Base-by-base conservation (phyloP, 192 early-diverging fungal species). In the Backusella circina region DNA sequence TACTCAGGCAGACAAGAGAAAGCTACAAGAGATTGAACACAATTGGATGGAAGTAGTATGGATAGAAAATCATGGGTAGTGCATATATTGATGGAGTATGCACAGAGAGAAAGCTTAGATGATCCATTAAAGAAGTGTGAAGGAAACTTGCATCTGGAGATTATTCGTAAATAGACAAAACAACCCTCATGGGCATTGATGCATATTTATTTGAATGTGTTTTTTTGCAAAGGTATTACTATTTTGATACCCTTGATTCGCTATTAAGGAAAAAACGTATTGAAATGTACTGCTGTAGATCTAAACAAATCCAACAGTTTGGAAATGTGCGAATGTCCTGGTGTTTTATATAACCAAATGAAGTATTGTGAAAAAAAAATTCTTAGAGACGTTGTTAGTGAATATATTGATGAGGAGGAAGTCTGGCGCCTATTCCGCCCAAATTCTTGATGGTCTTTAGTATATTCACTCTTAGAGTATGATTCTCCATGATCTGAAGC, bases 351-450 rank as follows among this genome's bases (percentile, higher is more conserved):
- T 74, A 99, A 98, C 65, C 97, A 99, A 80, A 99, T 99, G 97
- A 95, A 99, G 84, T 99, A 98, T 79, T 98, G 97, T 79, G 97
- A 98, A 79, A 90, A 95, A 67, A 95, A 95, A 72, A 97, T 96
- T 0, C 82, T 98, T 4, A 86, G 86, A 74, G 94, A 97, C 74
- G 75, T 95, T 30, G 93, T 98, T 71, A 89, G 92, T 36, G 87
- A 88, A 73, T 91, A 92, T 0, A 68, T 98, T 16, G 90, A 92
- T 64, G 89, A 92, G 31, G 88, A 96, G 57, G 92, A 93, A 77
- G 82, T 85, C 10, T 98, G 82, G 97, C 84, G 91, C 8, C 72
- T 96, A 30, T 95, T 98, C 70, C 83, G 93, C 5, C n/a, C 97
- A 98, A 83, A 91, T 98, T 13, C 80, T 98, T 65, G 97, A 98